Percentiles rank a stretch among this genome's conserved stretches.
Conservation (phyloP, 108 stramenopile species). For the Pseudonitzschia delicatissima region DNA sequence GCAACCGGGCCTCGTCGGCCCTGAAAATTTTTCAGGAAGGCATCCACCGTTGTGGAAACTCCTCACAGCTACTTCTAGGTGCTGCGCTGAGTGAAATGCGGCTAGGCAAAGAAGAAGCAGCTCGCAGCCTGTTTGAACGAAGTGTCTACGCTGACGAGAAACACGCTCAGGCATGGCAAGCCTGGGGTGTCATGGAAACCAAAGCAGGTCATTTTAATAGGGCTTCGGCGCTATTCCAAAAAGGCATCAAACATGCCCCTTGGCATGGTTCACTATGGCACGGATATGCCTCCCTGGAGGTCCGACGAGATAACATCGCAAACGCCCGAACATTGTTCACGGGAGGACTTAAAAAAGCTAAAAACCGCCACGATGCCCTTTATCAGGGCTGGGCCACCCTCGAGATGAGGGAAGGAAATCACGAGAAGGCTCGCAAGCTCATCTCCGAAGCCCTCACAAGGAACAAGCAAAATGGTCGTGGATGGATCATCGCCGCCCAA, state of each 20-base stretch:
- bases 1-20: constrained; percentile 56
- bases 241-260: constrained; percentile 69
- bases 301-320: constrained; percentile 53
- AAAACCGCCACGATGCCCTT: constrained; percentile 51
- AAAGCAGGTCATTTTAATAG: constrained; percentile 63
- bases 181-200: constrained; percentile 89
- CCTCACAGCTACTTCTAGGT: constrained; percentile 68
- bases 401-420: constrained; percentile 63
- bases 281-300: constrained; percentile 65
- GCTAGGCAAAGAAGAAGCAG: constrained; percentile 66
- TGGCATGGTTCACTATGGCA: constrained; percentile 81
- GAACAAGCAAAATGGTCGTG: constrained; percentile 66
- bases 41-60: constrained; percentile 58
- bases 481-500: constrained; percentile 59
- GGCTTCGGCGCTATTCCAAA: constrained; percentile 71
- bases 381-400: constrained; percentile 80
- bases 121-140: constrained; percentile 62
- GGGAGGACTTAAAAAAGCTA: constrained; percentile 67
- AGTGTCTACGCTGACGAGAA: constrained; percentile 51
- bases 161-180: constrained; percentile 89
- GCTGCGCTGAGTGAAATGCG: constrained; percentile 76
- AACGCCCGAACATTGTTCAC: constrained; percentile 63
- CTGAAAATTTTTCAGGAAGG: constrained; percentile 63
- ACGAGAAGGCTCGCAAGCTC: constrained; percentile 56
- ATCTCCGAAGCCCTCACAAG: constrained; percentile 70